phyloP scores from a whole-genome alignment of 805 yeast species.

The Metschnikowia similis region DNA sequence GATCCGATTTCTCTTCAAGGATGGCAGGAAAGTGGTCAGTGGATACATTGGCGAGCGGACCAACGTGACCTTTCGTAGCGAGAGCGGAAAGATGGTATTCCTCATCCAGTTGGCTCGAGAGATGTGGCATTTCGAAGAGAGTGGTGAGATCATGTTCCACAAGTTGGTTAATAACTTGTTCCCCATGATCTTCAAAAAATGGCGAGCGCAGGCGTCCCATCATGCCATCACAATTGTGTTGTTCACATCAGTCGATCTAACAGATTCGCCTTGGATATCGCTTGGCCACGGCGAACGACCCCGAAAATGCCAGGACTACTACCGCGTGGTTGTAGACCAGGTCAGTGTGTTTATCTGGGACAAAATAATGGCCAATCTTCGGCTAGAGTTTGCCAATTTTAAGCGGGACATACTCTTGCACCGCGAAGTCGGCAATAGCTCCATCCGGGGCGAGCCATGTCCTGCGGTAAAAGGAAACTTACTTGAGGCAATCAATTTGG shows the following conservation, averaged over 20 bases:
- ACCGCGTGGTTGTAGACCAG: constrained; percentile 92
- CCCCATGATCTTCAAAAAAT: constrained; percentile 81
- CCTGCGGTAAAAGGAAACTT: constrained; percentile 90
- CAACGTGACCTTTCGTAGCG: constrained; percentile 82
- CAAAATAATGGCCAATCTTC: constrained; percentile 80
- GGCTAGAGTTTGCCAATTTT: constrained; percentile 81
- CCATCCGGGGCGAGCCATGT: constrained; percentile 48
- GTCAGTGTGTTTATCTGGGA: constrained; percentile 87
- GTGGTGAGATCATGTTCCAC: constrained; percentile 91
- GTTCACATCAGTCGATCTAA: constrained; percentile 74
- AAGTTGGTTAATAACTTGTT: constrained; percentile 87
- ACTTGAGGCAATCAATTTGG: constrained; percentile 81
- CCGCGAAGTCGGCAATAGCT: constrained; percentile 32
- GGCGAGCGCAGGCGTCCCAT: constrained; percentile 85
- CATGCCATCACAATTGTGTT: constrained; percentile 87
- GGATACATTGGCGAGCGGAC: constrained; percentile 74
- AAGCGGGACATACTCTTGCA: constrained; percentile 65
- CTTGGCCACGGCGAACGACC: constrained; percentile 70
- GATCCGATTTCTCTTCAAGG: constrained; percentile 58
- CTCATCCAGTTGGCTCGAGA: constrained; percentile 87
- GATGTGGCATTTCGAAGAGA: constrained; percentile 98
- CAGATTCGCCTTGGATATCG: constrained; percentile 49
- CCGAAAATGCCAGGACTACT: constrained; percentile 68
- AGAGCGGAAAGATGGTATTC: constrained; percentile 78
- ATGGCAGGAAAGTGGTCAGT: constrained; percentile 68